Base-by-base conservation (phyloP, 495 filamentous ascomycete genomes). In the Neurospora sp. region DNA sequence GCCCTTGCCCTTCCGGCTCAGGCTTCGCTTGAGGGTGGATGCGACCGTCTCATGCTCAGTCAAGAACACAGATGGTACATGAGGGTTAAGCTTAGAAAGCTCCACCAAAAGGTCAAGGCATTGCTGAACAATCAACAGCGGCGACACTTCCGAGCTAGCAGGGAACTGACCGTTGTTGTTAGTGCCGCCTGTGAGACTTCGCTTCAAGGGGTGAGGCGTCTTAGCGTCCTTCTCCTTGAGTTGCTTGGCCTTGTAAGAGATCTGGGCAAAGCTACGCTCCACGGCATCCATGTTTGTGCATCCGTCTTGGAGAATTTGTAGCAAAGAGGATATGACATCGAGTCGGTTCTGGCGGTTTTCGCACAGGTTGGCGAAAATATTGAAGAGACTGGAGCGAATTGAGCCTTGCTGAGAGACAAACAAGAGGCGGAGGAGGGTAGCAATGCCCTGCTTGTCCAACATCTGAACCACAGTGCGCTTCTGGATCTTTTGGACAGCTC, bases 241-340 rank as follows among this genome's bases (percentile, higher is more conserved):
- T 77, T 96, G 91, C 83, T 93, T 97, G 35, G 96, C 96, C 73
- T 93, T 91, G 45, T 97, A 84, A 10, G 96, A 97, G 3, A 99
- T 87, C 72, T 97, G 94, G 70, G 92, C 88, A 79, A 98, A 99
- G 82, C 93, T 98, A 73, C 94, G 89, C 81, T 99, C 96, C 40
- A 99, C 94, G 8, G 96, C 95, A 72, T 90, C 90, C 80, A 96
- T 90, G 83, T 99, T 96, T 18, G 89, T 88, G 80, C 93, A 97
- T 69, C 96, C 96, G 79, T 99, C 96, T 77, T 98, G 96, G n/a
- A 99, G 84, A 74, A 99, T 94, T 73, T 94, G 94, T 10, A 99
- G 88, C 39, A 99, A 85, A 69, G 94, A 90, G 78, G 92, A 96
- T 79, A 99, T 90, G n/a, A 98, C 93, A 78, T 99, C 96, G 5